Evolutionary conservation across 2,329 filamentous ascomycete genomes (phyloP).

Genomic region (Didymella pomorum): DNA sequence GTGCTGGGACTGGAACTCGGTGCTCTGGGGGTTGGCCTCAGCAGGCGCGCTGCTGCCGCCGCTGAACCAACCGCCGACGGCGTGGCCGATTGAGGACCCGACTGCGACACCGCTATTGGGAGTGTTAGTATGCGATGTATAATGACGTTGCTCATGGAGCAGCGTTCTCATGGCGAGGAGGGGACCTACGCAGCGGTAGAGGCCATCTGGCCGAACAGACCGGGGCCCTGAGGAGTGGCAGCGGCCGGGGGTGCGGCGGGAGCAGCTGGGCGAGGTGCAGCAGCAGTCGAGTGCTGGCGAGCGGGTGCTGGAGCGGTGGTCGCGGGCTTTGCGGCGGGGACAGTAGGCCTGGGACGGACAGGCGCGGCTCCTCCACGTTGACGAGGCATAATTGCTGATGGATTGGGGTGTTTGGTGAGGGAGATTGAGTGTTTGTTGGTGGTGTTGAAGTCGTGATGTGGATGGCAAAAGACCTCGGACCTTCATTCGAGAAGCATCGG

Average conservation of each 20-base stretch:
- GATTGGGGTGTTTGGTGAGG: slow-evolving; percentile 11
- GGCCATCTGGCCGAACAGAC: slow-evolving; percentile 96
- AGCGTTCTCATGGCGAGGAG: background rate
- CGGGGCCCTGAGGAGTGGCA: slow-evolving; percentile 71
- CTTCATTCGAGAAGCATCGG: slow-evolving; percentile 34
- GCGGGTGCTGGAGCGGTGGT: slow-evolving; percentile 62
- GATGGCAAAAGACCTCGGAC: slow-evolving; percentile 29
- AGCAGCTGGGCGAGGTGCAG: slow-evolving; percentile 59
- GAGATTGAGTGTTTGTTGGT: slow-evolving; percentile 6
- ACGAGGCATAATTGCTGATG: slow-evolving; percentile 54
- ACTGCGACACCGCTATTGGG: slow-evolving; percentile 90
- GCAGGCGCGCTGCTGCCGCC: slow-evolving; percentile 70
- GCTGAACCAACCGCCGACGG: slow-evolving; percentile 86
- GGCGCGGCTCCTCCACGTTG: slow-evolving; percentile 58
- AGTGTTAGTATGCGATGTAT: slow-evolving; percentile 11
- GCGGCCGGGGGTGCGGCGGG: slow-evolving; percentile 57
- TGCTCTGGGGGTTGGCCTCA: slow-evolving; percentile 53
- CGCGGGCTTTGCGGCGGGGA: slow-evolving; percentile 52
- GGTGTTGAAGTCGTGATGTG: slow-evolving; percentile 1
- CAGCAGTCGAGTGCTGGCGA: slow-evolving; percentile 74
- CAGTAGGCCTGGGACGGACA: slow-evolving; percentile 52
- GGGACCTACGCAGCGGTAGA: slow-evolving; percentile 90
- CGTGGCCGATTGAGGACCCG: slow-evolving; percentile 93
- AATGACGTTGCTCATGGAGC: background rate
- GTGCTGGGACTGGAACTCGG: slow-evolving; percentile 39